These are phyloP conservation scores for Hyphodiscus sp. DNA, from an alignment of 2,329 filamentous ascomycete species.

Conservation along the genomic window DNA sequence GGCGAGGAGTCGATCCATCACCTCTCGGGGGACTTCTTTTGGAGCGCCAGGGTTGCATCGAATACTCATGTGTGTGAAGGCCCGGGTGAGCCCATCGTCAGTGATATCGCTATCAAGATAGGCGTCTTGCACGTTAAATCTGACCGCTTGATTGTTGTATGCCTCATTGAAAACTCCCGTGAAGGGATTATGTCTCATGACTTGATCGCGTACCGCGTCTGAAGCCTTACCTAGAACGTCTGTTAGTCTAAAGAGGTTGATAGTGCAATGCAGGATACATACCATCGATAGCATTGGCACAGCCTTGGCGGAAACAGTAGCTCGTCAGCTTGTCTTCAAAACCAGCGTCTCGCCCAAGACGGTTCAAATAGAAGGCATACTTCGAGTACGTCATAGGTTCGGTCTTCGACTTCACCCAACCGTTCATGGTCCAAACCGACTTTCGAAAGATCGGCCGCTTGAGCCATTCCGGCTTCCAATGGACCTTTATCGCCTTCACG, in stretches of 20 bases:
- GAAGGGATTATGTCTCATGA: conserved; percentile 15
- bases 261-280: conserved; percentile 3
- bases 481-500: conserved; percentile 12
- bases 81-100: conserved; percentile 6
- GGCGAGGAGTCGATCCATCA: conserved; percentile 4
- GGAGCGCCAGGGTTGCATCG: conserved; percentile 13
- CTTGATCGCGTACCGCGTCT: conserved; percentile 16
- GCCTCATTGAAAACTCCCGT: conserved; percentile 14
- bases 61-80: conserved; percentile 20
- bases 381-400: conserved; percentile 16
- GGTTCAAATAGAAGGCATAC: conserved; percentile 16
- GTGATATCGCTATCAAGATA: conserved; percentile 13
- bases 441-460: conserved; percentile 17
- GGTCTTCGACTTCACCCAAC: conserved; percentile 17
- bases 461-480: conserved; percentile 19
- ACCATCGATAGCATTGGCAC: conserved; percentile 18
- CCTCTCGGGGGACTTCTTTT: conserved; percentile 12
- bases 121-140: conserved; percentile 15
- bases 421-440: conserved; percentile 4
- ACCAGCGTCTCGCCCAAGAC: conserved; percentile 12
- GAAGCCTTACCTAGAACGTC: conserved; percentile 11
- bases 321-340: conserved; percentile 15
- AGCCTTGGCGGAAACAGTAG: conserved; percentile 19
- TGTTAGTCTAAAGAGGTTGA: background rate
- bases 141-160: conserved; percentile 19